Percentiles rank a stretch among this genome's conserved stretches.
Conservation (phyloP, 1,139 yeast species). For the Debaryomycetaceae sp. region DNA sequence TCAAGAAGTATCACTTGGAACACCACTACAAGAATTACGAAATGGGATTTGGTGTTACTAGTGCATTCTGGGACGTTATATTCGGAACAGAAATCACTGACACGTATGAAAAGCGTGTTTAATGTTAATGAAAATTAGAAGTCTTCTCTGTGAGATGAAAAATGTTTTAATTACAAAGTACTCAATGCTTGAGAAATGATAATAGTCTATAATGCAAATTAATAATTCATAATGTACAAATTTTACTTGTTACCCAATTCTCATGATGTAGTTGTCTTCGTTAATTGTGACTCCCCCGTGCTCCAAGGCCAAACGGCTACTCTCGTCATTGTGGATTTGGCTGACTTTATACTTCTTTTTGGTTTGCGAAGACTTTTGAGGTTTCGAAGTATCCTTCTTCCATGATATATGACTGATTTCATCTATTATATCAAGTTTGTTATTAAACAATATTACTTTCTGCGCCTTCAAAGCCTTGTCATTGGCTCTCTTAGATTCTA, state of each 20-base stretch:
- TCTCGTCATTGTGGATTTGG: constrained; percentile 3
- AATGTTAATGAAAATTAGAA: background rate
- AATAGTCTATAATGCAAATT: background rate
- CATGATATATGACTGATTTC: constrained; percentile 6
- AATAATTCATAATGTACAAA: background rate
- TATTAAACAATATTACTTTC: constrained; percentile 5
- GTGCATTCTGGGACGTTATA: constrained; percentile 88
- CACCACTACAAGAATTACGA: constrained; percentile 97
- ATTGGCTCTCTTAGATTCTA: constrained; percentile 1
- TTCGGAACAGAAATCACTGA: constrained; percentile 64
- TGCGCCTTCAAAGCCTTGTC: constrained; percentile 2
- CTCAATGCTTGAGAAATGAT: no score
- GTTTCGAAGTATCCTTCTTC: constrained; percentile 1
- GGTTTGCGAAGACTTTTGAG: background rate
- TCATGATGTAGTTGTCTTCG: constrained; percentile 7
- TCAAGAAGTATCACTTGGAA: constrained; percentile 89
- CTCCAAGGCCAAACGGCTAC: constrained; percentile 5
- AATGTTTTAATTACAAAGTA: no score
- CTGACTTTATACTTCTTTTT: constrained; percentile 4
- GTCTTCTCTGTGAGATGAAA: no score
- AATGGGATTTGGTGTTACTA: constrained; percentile 93
- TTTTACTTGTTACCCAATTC: no score
- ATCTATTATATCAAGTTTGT: constrained; percentile 6
- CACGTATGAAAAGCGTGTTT: constrained; percentile 30
- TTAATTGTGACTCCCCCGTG: constrained; percentile 9